Evolutionary conservation across 345 rosid genomes (phyloP).

Genomic region (Dipteronia sinensis): DNA sequence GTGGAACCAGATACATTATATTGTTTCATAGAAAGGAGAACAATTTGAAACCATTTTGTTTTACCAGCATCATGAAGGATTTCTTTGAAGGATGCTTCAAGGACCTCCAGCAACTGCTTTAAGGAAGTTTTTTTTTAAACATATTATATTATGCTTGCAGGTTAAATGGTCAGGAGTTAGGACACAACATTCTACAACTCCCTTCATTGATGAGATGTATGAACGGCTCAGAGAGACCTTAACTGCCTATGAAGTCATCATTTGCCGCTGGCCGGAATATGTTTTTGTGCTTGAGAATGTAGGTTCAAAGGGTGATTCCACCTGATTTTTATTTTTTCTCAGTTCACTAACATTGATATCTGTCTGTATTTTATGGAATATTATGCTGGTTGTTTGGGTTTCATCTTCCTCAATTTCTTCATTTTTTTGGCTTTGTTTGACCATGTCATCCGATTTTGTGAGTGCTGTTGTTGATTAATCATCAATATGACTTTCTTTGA

Average conservation of each 20-base stretch:
- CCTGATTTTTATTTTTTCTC: neutral
- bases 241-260: conserved; percentile 81
- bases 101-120: conserved; percentile 5
- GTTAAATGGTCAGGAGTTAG: conserved; percentile 94
- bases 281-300: conserved; percentile 89
- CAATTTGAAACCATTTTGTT: neutral
- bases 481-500: neutral
- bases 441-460: neutral
- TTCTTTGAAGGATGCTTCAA: conserved; percentile 12
- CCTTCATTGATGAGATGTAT: conserved; percentile 94
- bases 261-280: conserved; percentile 97
- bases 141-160: conserved; percentile 49
- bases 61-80: neutral
- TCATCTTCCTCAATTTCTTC: neutral
- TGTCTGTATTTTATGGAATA: neutral
- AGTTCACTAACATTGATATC: neutral
- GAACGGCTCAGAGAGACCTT: conserved; percentile 77
- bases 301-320: conserved; percentile 29
- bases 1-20: neutral
- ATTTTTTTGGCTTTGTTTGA: neutral
- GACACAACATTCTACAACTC: conserved; percentile 94
- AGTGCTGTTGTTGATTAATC: neutral
- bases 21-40: neutral
- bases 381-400: neutral
- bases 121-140: neutral